phyloP scores from a whole-genome alignment of 176 grass and related monocot genomes.

The Alopecurus myosuroides region DNA sequence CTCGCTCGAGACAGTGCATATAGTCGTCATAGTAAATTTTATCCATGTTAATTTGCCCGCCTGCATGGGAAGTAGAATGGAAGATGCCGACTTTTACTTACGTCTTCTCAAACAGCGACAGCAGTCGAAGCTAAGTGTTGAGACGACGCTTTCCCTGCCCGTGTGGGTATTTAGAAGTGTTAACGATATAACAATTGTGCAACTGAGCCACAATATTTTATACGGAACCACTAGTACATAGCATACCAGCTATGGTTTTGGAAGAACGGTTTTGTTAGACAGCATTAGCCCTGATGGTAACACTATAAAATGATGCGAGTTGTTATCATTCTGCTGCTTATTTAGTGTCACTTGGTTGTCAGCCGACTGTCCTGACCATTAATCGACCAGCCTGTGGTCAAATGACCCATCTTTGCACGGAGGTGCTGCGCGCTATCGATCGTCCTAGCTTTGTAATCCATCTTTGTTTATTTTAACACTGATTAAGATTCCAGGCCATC shows the following conservation, averaged over 20 bases:
- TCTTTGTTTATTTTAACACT: too few relatives aligned
- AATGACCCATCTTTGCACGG: background rate
- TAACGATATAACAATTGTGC: background rate
- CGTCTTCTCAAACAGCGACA: background rate
- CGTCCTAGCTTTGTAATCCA: too few relatives aligned
- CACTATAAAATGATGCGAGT: background rate
- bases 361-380: background rate
- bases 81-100: background rate
- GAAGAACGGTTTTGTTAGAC: background rate
- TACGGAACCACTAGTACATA: background rate
- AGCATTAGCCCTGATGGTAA: background rate
- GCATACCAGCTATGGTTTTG: background rate
- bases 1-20: background rate
- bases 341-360: background rate
- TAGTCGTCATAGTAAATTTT: background rate
- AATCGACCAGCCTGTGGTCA: background rate
- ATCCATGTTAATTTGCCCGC: background rate
- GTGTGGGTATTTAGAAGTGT: background rate
- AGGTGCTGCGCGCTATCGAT: too few relatives aligned
- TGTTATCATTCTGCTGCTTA: background rate
- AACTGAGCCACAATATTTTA: background rate
- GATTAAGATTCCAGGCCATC: too few relatives aligned
- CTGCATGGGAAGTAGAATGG: background rate
- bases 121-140: background rate
- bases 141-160: background rate